Evolutionary conservation across 306 rosid species (phyloP).

Genomic region (Quercus parvula): DNA sequence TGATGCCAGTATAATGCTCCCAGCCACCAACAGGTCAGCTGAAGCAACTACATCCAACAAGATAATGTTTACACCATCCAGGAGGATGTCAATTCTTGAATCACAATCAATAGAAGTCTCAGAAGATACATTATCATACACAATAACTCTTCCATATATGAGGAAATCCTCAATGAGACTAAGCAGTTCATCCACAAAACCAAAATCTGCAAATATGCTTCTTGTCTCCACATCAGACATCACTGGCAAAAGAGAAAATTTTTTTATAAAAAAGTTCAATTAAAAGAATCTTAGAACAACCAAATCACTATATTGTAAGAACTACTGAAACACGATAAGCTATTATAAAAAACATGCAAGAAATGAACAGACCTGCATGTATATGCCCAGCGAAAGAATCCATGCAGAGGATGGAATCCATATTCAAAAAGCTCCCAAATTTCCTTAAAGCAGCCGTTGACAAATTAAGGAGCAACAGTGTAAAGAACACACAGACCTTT

Average conservation of each 20-base stretch:
- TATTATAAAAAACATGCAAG: not conserved
- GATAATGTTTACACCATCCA: constrained; percentile 27
- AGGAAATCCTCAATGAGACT: constrained; percentile 60
- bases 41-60: constrained; percentile 46
- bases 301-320: not conserved
- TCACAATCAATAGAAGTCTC: constrained; percentile 12
- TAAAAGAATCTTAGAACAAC: constrained; percentile 6
- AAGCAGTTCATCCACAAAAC: constrained; percentile 52
- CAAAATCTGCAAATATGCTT: constrained; percentile 30
- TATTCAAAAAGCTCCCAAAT: constrained; percentile 45
- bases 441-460: constrained; percentile 32
- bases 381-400: constrained; percentile 57
- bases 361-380: constrained; percentile 44
- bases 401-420: constrained; percentile 41
- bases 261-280: not conserved
- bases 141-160: constrained; percentile 38
- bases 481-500: constrained; percentile 57
- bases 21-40: constrained; percentile 63
- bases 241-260: constrained; percentile 33
- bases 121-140: constrained; percentile 15
- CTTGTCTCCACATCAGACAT: constrained; percentile 48
- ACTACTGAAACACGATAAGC: not conserved
- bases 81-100: constrained; percentile 25
- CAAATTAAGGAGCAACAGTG: constrained; percentile 66
- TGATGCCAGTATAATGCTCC: constrained; percentile 70